phyloP scores from a whole-genome alignment of 345 rosid genomes.

The Populus pruinosa region DNA sequence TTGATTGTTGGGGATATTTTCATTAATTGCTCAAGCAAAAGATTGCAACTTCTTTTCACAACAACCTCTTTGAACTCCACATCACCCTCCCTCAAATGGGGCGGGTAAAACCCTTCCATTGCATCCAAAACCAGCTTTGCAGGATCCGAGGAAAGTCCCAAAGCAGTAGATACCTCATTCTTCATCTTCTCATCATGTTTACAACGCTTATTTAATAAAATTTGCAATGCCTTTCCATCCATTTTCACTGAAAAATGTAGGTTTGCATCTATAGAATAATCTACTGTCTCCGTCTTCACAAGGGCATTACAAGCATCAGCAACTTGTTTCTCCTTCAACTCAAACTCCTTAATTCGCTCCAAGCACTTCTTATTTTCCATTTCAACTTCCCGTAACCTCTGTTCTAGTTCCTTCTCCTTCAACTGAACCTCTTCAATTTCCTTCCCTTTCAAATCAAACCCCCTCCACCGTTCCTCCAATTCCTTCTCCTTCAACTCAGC shows the following conservation, averaged over 20 bases:
- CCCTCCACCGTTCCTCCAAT: slow-evolving; percentile 13
- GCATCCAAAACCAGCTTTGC: slow-evolving; percentile 60
- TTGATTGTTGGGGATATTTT: slow-evolving; percentile 32
- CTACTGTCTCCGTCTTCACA: slow-evolving; percentile 14
- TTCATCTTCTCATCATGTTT: slow-evolving; percentile 29
- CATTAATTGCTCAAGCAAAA: slow-evolving; percentile 48
- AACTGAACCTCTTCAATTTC: slow-evolving; percentile 15
- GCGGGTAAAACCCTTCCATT: slow-evolving; percentile 41
- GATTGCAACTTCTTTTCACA: slow-evolving; percentile 41
- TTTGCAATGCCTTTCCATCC: slow-evolving; percentile 45
- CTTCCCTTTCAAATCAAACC: slow-evolving; percentile 4
- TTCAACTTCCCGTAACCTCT: slow-evolving; percentile 12
- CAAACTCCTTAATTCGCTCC: slow-evolving; percentile 22
- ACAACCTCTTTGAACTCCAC: slow-evolving; percentile 25
- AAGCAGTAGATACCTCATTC: slow-evolving; percentile 20
- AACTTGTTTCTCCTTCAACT: slow-evolving; percentile 21
- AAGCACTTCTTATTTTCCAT: slow-evolving; percentile 16
- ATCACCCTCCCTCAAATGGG: slow-evolving; percentile 25
- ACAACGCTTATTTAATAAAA: slow-evolving; percentile 44
- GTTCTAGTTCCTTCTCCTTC: slow-evolving; percentile 29
- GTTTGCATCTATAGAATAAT: slow-evolving; percentile 3
- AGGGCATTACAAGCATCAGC: neutral
- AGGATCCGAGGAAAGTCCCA: slow-evolving; percentile 42
- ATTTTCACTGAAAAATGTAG: slow-evolving; percentile 3
- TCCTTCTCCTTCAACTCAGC: slow-evolving; percentile 10